Base-by-base conservation (phyloP, 2,329 filamentous ascomycete species). In the Fusarium graminum region DNA sequence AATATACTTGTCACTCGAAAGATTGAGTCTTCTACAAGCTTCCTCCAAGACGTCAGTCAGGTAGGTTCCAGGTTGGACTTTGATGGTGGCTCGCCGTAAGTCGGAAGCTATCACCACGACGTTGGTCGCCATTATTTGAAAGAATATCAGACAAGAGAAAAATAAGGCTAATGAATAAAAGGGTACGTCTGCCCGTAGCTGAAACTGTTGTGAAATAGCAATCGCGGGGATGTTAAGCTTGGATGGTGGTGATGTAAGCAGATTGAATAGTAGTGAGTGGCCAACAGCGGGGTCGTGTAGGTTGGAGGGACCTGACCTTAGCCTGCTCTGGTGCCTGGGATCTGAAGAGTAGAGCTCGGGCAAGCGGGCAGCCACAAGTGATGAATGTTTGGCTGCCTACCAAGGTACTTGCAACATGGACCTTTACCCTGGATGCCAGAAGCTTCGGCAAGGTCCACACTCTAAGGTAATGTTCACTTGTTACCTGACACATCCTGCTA, bases 41-140 rank as follows among this genome's bases (percentile, higher is more conserved):
- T 98, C 91, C 63, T 92, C 87, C 17, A 97, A 84, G 3, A 99
- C 86, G 75, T 97, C 94, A 58, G 90, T 90, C 70, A 99, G 81
- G 72, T 92, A 91, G 66, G 90, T 97, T 55, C 86, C 85, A 0
- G 93, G 93, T 0, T 85, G 90, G 55, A 95, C 94, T 79, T 97
- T 97, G 78, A 99, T 84, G 40, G 87, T 91, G 49, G 89, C 87
- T 72, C 93, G 87, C 69, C 91, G 89, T 70, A 94, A 86, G 70
- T 92, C 89, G 38, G 90, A 88, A 76, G 94, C 90, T 68, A 97
- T 89, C 52, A 98, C 92, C 71, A 94, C 90, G 59, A 98, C 93
- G 76, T 95, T 91, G 52, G 93, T 91, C 68, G 93, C 88, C 92
- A 97, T 97, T 32, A 29, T 54, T 17, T 39, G 55, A 49, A 30